Percentiles rank a stretch among this genome's conserved stretches.
These are phyloP conservation scores for Solanum ahanhuiri DNA, from an alignment of 257 asterid species.

Conservation along the genomic window DNA sequence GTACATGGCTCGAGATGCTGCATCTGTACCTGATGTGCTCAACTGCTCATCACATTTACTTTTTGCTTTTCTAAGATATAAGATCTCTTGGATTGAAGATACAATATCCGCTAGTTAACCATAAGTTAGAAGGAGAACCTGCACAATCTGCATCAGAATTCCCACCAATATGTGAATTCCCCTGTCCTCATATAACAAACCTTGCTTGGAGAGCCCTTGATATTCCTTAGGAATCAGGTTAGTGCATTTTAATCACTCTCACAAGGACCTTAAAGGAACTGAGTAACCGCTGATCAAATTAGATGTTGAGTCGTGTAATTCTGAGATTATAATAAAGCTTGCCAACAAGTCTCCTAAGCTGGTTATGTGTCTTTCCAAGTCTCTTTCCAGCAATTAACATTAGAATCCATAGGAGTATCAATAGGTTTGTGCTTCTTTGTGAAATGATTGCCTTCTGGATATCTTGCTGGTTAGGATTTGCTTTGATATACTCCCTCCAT, in stretches of 20 bases:
- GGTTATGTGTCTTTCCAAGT: background rate
- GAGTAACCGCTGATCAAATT: background rate
- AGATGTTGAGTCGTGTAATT: background rate
- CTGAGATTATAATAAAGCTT: background rate
- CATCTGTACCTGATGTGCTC: background rate
- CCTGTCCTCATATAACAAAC: background rate
- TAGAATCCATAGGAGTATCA: background rate
- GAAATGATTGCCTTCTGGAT: background rate
- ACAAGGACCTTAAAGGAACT: background rate
- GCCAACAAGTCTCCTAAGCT: background rate
- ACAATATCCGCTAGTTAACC: background rate
- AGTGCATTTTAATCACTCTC: background rate
- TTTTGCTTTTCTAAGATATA: background rate
- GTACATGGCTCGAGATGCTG: background rate
- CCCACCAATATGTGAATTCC: background rate
- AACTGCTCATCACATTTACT: background rate
- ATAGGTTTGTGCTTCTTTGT: background rate
- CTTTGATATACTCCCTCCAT: background rate
- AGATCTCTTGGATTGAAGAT: background rate
- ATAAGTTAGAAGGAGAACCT: background rate
- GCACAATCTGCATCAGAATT: background rate
- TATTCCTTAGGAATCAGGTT: background rate
- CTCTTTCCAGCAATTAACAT: background rate
- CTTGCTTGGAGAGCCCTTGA: background rate
- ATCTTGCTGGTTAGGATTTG: background rate